A percentile compares a stretch with the other conserved stretches of the same genome.
Conservation (phyloP, 495 filamentous ascomycete genomes). For the Beverwykella pulmonaria region DNA sequence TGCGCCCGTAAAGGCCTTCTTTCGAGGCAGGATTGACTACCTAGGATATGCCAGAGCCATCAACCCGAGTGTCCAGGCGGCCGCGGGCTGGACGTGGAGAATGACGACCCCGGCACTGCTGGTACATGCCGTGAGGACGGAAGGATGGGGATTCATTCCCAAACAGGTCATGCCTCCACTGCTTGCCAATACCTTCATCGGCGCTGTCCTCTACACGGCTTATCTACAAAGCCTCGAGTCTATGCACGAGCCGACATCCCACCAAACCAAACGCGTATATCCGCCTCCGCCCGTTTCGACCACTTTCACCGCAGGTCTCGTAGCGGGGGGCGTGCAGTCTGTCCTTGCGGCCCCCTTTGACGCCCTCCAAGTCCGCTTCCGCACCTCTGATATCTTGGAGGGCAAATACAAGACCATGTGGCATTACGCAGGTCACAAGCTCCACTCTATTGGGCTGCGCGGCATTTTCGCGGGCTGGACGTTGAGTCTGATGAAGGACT, state of each 20-base stretch:
- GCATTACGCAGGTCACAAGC: conserved; percentile 73
- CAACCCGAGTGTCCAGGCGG: conserved; percentile 60
- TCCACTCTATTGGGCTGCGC: conserved; percentile 73
- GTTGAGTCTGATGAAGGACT: conserved; percentile 77
- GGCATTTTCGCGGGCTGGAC: conserved; percentile 84
- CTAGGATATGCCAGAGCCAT: conserved; percentile 70
- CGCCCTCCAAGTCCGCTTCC: conserved; percentile 79
- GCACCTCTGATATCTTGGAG: conserved; percentile 67
- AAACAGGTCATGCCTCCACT: conserved; percentile 86
- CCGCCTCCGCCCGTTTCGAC: conserved; percentile 67
- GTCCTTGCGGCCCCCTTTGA: conserved; percentile 85
- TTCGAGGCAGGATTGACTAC: conserved; percentile 82
- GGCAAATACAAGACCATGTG: conserved; percentile 79
- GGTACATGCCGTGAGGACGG: conserved; percentile 71
- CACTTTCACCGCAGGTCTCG: conserved; percentile 76
- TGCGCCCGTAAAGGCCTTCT: conserved; percentile 86
- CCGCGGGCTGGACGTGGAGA: conserved; percentile 66
- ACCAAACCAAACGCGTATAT: conserved; percentile 68
- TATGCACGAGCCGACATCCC: conserved; percentile 72
- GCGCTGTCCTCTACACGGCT: conserved; percentile 82
- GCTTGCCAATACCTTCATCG: conserved; percentile 76
- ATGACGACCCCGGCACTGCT: conserved; percentile 79
- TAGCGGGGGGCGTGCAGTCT: conserved; percentile 77
- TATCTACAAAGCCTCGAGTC: conserved; percentile 78
- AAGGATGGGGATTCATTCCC: conserved; percentile 86